Evolutionary conservation across 2,329 filamentous ascomycete genomes (phyloP).

Genomic region (Diplocarpon mali): DNA sequence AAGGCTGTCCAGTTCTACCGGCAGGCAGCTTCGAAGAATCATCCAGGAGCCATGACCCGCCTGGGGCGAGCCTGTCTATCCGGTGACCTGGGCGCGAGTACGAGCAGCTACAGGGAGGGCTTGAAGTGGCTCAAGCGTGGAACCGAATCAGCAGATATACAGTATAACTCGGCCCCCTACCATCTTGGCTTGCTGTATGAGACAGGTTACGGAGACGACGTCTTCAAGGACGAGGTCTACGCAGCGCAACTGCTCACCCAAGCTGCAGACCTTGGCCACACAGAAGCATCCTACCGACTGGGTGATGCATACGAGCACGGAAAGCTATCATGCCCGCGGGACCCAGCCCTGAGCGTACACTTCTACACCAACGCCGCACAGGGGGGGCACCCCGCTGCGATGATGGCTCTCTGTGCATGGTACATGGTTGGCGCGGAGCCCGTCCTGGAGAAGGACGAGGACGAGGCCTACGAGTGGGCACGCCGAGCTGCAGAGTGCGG

Average conservation of each 20-base stretch:
- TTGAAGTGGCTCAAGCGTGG: conserved; percentile 95
- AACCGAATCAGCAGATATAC: conserved; percentile 74
- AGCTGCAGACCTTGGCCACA: conserved; percentile 81
- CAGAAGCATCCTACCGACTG: conserved; percentile 75
- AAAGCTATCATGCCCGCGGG: conserved; percentile 72
- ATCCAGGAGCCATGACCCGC: conserved; percentile 89
- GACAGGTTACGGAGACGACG: conserved; percentile 84
- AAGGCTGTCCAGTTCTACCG: conserved; percentile 93
- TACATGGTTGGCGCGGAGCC: conserved; percentile 93
- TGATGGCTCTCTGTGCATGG: conserved; percentile 99
- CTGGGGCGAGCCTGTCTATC: conserved; percentile 83
- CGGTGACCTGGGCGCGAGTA: conserved; percentile 69
- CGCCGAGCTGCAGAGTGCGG: conserved; percentile 74
- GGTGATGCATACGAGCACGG: conserved; percentile 98
- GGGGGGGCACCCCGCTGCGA: conserved; percentile 69
- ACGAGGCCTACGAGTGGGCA: conserved; percentile 95
- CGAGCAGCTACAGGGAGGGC: conserved; percentile 70
- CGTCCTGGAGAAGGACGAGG: conserved; percentile 86
- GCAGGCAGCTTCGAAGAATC: conserved; percentile 81
- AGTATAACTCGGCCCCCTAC: conserved; percentile 90
- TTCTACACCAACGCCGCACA: conserved; percentile 94
- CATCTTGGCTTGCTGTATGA: conserved; percentile 84
- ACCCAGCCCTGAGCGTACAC: conserved; percentile 88
- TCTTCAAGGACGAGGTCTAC: conserved; percentile 84
- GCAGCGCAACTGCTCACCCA: conserved; percentile 91